These are phyloP conservation scores for Fennellomyces sp. DNA, from an alignment of 371 early-diverging fungal species.

Conservation along the genomic window DNA sequence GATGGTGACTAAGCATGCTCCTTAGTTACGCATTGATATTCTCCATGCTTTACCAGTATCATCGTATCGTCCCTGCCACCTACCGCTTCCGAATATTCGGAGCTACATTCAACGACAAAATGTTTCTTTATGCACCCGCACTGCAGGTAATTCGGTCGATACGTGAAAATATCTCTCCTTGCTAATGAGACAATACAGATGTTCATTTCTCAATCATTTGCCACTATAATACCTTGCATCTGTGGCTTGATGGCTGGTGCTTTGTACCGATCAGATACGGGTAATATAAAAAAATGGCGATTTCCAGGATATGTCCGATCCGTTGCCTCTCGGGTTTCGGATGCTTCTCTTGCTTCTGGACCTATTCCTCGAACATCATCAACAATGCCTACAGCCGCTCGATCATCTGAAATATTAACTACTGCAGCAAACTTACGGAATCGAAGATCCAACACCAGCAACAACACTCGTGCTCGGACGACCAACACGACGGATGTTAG, in stretches of 20 bases:
- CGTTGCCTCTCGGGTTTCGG: slow-evolving; percentile 33
- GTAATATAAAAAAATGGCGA: slow-evolving; percentile 66
- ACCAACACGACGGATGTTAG: slow-evolving; percentile 4
- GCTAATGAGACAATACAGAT: too few species aligned
- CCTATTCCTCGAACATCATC: slow-evolving; percentile 55
- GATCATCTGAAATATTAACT: slow-evolving; percentile 19
- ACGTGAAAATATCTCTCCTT: too few species aligned
- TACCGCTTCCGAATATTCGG: slow-evolving; percentile 70
- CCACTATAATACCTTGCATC: slow-evolving; percentile 53
- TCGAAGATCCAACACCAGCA: slow-evolving; percentile 16
- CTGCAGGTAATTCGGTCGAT: slow-evolving; percentile 61
- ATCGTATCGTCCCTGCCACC: slow-evolving; percentile 58
- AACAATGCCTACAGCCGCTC: slow-evolving; percentile 32
- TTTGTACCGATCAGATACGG: slow-evolving; percentile 61
- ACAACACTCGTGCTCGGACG: not conserved
- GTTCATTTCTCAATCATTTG: slow-evolving; percentile 55
- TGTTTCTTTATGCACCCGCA: slow-evolving; percentile 62
- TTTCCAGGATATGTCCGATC: slow-evolving; percentile 46
- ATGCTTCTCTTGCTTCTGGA: slow-evolving; percentile 44
- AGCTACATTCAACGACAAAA: slow-evolving; percentile 63
- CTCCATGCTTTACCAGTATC: slow-evolving; percentile 65
- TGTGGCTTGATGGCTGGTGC: slow-evolving; percentile 68
- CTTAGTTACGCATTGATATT: slow-evolving; percentile 62
- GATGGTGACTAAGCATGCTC: too few species aligned
- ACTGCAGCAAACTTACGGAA: slow-evolving; percentile 31